These are phyloP conservation scores for Suillus luteus DNA, from an alignment of 768 basidiomycete genomes.

Conservation along the genomic window DNA sequence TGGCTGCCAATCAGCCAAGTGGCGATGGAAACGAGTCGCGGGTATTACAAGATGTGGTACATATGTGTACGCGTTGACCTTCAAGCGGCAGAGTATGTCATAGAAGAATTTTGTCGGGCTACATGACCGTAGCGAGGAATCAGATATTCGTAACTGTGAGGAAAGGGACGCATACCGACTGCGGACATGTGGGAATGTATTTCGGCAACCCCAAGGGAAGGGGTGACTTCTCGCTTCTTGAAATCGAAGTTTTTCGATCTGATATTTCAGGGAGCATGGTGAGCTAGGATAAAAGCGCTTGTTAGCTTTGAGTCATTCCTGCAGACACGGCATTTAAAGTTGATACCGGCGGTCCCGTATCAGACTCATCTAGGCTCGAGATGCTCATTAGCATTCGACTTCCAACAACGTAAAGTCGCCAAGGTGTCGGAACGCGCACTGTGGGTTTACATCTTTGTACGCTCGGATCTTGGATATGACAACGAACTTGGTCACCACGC, in stretches of 20 bases:
- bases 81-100: background rate
- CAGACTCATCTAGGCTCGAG: background rate
- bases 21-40: background rate
- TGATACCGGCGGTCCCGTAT: background rate
- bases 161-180: background rate
- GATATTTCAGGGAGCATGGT: background rate
- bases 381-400: background rate
- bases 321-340: background rate
- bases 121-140: background rate
- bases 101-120: background rate
- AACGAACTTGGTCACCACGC: background rate
- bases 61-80: background rate
- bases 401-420: background rate
- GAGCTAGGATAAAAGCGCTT: background rate
- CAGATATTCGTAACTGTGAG: background rate
- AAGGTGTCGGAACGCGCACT: background rate
- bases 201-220: background rate
- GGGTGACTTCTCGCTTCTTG: background rate
- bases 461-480: too few species aligned
- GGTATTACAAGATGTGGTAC: background rate
- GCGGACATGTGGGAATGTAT: conserved; percentile 3
- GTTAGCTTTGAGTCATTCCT: background rate
- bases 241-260: background rate
- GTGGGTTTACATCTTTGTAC: too few species aligned
- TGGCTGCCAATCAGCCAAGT: background rate